Conservation (phyloP, 768 basidiomycete genomes). For the Rubroboletus pulcherrimus region DNA sequence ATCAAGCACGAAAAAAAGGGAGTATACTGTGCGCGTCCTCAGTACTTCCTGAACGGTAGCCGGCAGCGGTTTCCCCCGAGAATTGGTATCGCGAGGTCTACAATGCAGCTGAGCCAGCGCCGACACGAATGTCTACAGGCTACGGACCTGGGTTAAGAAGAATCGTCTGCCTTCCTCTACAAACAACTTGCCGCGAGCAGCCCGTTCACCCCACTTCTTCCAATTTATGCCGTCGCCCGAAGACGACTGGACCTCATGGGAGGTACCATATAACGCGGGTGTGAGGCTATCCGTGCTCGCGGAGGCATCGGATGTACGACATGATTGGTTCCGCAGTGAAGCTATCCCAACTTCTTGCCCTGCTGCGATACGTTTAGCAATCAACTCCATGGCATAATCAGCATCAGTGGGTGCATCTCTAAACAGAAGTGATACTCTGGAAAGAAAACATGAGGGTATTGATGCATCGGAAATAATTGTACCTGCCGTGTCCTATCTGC, state of each 20-base stretch:
- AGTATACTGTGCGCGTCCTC: slow-evolving; percentile 36
- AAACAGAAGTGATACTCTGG: slow-evolving; percentile 47
- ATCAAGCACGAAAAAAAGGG: neutral
- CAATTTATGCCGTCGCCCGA: slow-evolving; percentile 38
- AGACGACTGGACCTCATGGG: neutral
- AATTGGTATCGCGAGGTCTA: slow-evolving; percentile 9
- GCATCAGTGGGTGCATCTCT: slow-evolving; percentile 60
- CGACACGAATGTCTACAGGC: slow-evolving; percentile 11
- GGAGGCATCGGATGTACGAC: slow-evolving; percentile 15
- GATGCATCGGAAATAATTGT: neutral
- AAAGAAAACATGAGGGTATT: neutral
- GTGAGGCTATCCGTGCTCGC: slow-evolving; percentile 4
- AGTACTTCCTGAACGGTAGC: neutral
- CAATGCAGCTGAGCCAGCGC: neutral
- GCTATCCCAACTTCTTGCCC: slow-evolving; percentile 47
- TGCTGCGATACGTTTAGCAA: slow-evolving; percentile 53
- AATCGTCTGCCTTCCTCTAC: slow-evolving; percentile 41
- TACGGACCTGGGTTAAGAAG: slow-evolving; percentile 35
- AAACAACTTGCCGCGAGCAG: slow-evolving; percentile 44
- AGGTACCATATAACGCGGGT: neutral
- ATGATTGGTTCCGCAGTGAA: slow-evolving; percentile 17
- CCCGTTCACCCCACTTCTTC: slow-evolving; percentile 54
- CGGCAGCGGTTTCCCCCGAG: neutral
- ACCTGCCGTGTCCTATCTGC: slow-evolving; percentile 45
- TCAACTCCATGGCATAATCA: slow-evolving; percentile 68